These are phyloP conservation scores for Acrodontium crateriforme DNA, from an alignment of 2,329 filamentous ascomycete species.

Conservation along the genomic window DNA sequence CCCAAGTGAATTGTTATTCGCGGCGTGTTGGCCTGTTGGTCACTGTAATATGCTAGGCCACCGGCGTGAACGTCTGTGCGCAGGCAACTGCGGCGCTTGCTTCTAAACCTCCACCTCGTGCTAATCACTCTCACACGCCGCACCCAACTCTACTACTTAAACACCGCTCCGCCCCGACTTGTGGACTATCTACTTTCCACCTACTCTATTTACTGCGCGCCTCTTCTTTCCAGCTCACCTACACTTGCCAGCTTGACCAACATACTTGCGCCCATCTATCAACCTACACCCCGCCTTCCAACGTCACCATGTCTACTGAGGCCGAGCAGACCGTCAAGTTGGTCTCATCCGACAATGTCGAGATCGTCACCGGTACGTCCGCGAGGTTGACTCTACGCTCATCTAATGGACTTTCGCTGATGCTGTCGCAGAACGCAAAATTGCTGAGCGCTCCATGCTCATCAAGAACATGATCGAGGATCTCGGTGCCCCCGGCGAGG, in stretches of 20 bases:
- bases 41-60: too few species aligned
- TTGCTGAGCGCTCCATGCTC: conserved; percentile 82
- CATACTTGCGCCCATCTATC: conserved; percentile 5
- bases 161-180: too few species aligned
- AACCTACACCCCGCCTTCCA: conserved; percentile 4
- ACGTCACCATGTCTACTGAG: conserved; percentile 19
- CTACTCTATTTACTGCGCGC: neutral
- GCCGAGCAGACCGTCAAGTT: conserved; percentile 28
- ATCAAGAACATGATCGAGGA: conserved; percentile 99
- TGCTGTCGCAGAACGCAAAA: conserved; percentile 48
- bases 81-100: too few species aligned
- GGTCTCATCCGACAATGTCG: conserved; percentile 32
- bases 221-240: conserved; percentile 4
- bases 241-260: conserved; percentile 1
- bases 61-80: too few species aligned
- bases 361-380: conserved; percentile 27
- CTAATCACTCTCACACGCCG: too few species aligned
- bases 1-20: too few species aligned
- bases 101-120: too few species aligned
- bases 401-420: conserved; percentile 6
- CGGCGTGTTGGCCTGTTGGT: too few species aligned
- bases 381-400: neutral
- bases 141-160: too few species aligned
- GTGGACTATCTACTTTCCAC: neutral
- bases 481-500: conserved; percentile 49